phyloP scores from a whole-genome alignment of 257 asterid genomes.

The Ballota nigra region DNA sequence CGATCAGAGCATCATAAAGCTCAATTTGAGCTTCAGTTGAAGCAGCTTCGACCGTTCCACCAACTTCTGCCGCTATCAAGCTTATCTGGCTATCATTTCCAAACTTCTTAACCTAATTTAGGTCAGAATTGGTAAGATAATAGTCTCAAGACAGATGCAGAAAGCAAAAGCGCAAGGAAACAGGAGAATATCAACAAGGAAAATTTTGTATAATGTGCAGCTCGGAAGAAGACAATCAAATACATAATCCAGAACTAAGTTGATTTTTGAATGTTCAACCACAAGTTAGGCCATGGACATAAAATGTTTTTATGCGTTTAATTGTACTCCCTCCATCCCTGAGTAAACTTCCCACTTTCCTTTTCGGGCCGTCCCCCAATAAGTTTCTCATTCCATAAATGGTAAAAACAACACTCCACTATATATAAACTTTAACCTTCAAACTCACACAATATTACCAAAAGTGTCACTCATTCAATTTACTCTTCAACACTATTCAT shows the following conservation, averaged over 20 bases:
- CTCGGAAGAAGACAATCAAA: not conserved
- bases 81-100: slow-evolving; percentile 88
- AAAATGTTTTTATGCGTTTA: not conserved
- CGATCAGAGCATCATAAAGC: slow-evolving; percentile 86
- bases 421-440: too few species aligned
- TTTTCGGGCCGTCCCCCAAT: too few species aligned
- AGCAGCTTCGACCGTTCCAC: slow-evolving; percentile 93
- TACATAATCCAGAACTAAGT: not conserved
- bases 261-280: not conserved
- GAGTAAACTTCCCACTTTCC: too few species aligned
- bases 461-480: too few species aligned
- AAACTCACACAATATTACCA: too few species aligned
- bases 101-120: slow-evolving; percentile 82
- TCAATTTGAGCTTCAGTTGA: slow-evolving; percentile 91
- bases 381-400: too few species aligned
- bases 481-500: too few species aligned
- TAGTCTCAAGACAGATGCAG: slow-evolving; percentile 11
- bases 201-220: not conserved
- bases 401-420: too few species aligned
- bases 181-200: not conserved
- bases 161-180: not conserved
- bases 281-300: not conserved
- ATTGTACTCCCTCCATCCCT: too few species aligned
- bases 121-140: slow-evolving; percentile 7
- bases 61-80: slow-evolving; percentile 87